Evolutionary conservation across 1,284 basidiomycete species (phyloP).

Genomic region (Meripilus lineatus): DNA sequence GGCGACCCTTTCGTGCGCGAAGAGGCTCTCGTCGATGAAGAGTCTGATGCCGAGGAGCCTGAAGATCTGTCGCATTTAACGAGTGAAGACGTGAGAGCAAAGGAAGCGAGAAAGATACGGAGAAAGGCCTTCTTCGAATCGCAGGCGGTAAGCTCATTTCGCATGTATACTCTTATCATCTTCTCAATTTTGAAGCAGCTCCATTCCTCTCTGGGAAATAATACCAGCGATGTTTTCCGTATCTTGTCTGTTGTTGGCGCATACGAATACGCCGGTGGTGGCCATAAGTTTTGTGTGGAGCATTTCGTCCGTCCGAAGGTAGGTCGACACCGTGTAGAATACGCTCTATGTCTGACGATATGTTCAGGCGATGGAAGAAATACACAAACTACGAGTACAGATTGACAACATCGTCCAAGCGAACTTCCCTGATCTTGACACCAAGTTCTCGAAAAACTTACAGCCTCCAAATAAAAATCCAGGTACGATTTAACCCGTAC

Average conservation of each 20-base stretch:
- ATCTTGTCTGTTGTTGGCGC: slow-evolving; percentile 91
- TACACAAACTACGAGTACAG: slow-evolving; percentile 93
- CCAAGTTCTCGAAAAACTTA: slow-evolving; percentile 57
- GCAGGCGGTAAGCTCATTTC: slow-evolving; percentile 59
- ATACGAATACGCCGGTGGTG: slow-evolving; percentile 87
- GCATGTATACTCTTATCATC: not conserved
- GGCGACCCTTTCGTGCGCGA: slow-evolving; percentile 96
- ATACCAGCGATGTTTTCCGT: slow-evolving; percentile 87
- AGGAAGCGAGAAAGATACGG: slow-evolving; percentile 61
- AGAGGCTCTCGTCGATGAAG: slow-evolving; percentile 49
- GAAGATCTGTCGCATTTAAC: slow-evolving; percentile 51
- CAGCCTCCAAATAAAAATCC: slow-evolving; percentile 69
- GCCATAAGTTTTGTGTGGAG: slow-evolving; percentile 75
- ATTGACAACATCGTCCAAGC: slow-evolving; percentile 78
- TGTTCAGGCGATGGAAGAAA: slow-evolving; percentile 93
- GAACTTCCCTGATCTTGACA: slow-evolving; percentile 60
- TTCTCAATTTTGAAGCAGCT: too few relatives aligned
- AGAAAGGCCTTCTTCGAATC: slow-evolving; percentile 77
- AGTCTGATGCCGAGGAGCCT: slow-evolving; percentile 34
- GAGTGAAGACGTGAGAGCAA: slow-evolving; percentile 55
- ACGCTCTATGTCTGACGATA: not conserved
- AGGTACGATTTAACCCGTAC: slow-evolving; percentile 51
- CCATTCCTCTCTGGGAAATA: slow-evolving; percentile 79
- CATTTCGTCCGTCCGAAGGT: slow-evolving; percentile 95
- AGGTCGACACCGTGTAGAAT: slow-evolving; percentile 13